These are phyloP conservation scores for Cercophora samala DNA, from an alignment of 495 filamentous ascomycete species.

Conservation along the genomic window DNA sequence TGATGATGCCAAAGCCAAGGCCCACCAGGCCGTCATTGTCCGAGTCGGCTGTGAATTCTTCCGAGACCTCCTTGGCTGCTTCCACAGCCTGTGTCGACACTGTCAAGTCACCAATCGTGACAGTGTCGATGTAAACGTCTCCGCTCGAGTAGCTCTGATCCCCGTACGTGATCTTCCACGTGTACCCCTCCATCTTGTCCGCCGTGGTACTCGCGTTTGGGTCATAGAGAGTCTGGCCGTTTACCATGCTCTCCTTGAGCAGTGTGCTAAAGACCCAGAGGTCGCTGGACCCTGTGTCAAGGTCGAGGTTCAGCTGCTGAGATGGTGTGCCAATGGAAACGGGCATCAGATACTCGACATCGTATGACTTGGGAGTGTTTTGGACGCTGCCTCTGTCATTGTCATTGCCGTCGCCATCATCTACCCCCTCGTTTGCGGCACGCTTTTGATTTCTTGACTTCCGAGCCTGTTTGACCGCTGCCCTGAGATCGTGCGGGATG, in stretches of 20 bases:
- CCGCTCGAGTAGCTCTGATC: constrained; percentile 65
- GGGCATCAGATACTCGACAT: constrained; percentile 64
- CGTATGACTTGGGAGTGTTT: constrained; percentile 55
- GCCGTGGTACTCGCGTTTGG: constrained; percentile 45
- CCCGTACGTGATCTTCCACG: constrained; percentile 69
- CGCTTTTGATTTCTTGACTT: constrained; percentile 7
- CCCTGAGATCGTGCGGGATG: constrained; percentile 28
- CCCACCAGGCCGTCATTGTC: constrained; percentile 69
- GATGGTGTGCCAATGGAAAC: constrained; percentile 59
- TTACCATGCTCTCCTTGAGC: constrained; percentile 24
- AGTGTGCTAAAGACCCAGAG: constrained; percentile 54
- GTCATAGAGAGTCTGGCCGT: constrained; percentile 60
- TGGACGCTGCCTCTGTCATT: constrained; percentile 38
- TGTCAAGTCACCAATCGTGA: constrained; percentile 63
- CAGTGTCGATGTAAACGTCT: constrained; percentile 66
- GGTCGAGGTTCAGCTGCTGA: constrained; percentile 61
- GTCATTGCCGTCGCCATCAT: neutral
- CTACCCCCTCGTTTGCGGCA: neutral
- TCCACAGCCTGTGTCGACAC: constrained; percentile 66
- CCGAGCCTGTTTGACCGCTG: constrained; percentile 6
- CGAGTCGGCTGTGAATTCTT: constrained; percentile 55
- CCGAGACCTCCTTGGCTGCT: constrained; percentile 59
- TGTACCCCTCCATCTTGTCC: constrained; percentile 50
- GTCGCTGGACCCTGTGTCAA: constrained; percentile 76
- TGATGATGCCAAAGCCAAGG: constrained; percentile 66